Percentiles rank a stretch among this genome's conserved stretches.
phyloP scores from a whole-genome alignment of 1,139 yeast genomes.

The Lodderomyces beijingensis region DNA sequence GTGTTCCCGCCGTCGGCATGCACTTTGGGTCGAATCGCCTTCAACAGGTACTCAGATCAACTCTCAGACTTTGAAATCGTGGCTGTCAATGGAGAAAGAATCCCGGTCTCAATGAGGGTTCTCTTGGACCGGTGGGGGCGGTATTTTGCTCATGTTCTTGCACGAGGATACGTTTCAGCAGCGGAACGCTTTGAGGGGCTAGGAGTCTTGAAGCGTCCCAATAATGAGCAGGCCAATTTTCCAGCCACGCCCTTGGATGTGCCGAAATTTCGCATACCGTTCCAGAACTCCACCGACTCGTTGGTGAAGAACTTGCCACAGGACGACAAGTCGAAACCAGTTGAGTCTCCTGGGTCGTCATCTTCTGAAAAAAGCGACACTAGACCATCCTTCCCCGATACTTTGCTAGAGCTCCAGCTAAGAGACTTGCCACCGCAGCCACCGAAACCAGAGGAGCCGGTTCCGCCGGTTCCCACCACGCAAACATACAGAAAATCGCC shows the following conservation, averaged over 20 bases:
- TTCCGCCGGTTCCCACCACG: constrained; percentile 43
- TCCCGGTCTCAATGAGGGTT: constrained; percentile 56
- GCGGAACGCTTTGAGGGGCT: constrained; percentile 39
- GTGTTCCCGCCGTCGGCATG: constrained; percentile 74
- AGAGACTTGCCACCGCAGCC: constrained; percentile 50
- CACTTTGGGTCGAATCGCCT: constrained; percentile 69
- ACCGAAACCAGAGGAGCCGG: constrained; percentile 50
- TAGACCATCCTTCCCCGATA: constrained; percentile 6
- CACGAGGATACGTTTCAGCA: constrained; percentile 61
- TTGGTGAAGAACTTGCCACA: constrained; percentile 3
- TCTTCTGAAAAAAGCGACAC: constrained; percentile 7
- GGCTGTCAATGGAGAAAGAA: constrained; percentile 60
- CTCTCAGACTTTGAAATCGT: constrained; percentile 70
- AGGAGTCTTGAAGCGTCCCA: background rate
- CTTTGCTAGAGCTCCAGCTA: constrained; percentile 19
- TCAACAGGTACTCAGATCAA: constrained; percentile 60
- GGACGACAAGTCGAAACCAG: constrained; percentile 10
- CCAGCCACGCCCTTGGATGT: constrained; percentile 25
- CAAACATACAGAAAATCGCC: constrained; percentile 34
- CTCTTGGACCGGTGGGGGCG: constrained; percentile 74
- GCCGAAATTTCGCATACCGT: constrained; percentile 60
- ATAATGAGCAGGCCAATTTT: constrained; percentile 9
- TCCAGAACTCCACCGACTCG: constrained; percentile 38
- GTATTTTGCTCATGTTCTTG: constrained; percentile 55
- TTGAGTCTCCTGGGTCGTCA: constrained; percentile 15